These are phyloP conservation scores for Penicillium occitanis DNA, from an alignment of 2,329 filamentous ascomycete species.

Conservation along the genomic window DNA sequence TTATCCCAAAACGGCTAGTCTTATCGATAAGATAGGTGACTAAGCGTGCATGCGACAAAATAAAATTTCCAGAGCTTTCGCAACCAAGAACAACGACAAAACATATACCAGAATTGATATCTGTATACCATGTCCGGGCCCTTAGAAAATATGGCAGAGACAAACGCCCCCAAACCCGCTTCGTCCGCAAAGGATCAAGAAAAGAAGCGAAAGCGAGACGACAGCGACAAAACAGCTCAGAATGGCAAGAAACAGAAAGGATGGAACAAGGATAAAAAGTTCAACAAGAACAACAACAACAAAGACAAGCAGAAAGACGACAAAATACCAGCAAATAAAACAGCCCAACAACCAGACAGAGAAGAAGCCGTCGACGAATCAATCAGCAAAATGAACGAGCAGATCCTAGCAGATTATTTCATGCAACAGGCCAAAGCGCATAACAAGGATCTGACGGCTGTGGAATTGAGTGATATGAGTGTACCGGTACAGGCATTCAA, in stretches of 20 bases:
- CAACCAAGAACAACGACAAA: background rate
- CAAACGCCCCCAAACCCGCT: constrained; percentile 23
- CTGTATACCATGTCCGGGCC: constrained; percentile 2
- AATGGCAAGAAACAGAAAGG: constrained; percentile 25
- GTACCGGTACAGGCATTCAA: constrained; percentile 73
- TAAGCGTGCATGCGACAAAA: constrained; percentile 26
- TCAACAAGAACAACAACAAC: constrained; percentile 27
- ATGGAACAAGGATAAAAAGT: constrained; percentile 31
- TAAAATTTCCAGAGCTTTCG: constrained; percentile 21
- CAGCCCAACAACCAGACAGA: constrained; percentile 50
- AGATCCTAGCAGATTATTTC: constrained; percentile 80
- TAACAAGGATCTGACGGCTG: constrained; percentile 73
- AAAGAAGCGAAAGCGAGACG: constrained; percentile 44
- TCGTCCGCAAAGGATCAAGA: constrained; percentile 34
- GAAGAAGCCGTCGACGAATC: constrained; percentile 76
- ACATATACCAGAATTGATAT: background rate
- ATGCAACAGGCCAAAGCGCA: constrained; percentile 76
- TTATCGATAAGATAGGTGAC: constrained; percentile 40
- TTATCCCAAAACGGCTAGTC: constrained; percentile 15
- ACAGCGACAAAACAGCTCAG: constrained; percentile 31
- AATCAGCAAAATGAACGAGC: constrained; percentile 78
- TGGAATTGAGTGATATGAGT: constrained; percentile 81
- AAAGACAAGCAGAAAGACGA: constrained; percentile 29
- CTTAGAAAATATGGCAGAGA: constrained; percentile 26
- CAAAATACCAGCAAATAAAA: background rate